These are phyloP conservation scores for Violaceomyces palustris DNA, from an alignment of 1,284 basidiomycete species.

Conservation along the genomic window DNA sequence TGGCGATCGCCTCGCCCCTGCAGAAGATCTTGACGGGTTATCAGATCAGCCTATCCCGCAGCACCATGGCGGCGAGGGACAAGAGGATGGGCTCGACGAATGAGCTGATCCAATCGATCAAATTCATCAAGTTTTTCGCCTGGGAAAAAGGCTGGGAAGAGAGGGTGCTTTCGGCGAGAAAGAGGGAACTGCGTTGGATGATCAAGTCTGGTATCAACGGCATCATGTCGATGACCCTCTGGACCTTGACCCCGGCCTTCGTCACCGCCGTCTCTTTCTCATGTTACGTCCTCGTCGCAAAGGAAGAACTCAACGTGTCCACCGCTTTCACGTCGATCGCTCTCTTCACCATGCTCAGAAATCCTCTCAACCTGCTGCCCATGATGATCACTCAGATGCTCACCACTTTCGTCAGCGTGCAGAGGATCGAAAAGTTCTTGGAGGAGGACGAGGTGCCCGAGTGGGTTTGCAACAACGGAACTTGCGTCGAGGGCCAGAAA, in stretches of 20 bases:
- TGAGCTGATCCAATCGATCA: constrained; percentile 28
- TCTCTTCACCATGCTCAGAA: constrained; percentile 35
- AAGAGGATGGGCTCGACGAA: constrained; percentile 22
- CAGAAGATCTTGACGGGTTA: constrained; percentile 6
- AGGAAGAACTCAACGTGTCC: constrained; percentile 21
- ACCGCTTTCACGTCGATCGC: constrained; percentile 33
- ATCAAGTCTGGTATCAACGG: background rate
- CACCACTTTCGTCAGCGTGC: constrained; percentile 68
- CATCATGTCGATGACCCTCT: constrained; percentile 7
- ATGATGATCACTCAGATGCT: constrained; percentile 36
- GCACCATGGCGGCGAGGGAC: constrained; percentile 23
- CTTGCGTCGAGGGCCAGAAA: constrained; percentile 52
- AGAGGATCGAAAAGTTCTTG: constrained; percentile 75
- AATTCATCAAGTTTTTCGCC: constrained; percentile 42
- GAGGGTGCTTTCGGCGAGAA: constrained; percentile 9
- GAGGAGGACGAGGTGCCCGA: constrained; percentile 73
- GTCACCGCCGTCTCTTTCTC: constrained; percentile 29
- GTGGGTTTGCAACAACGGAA: constrained; percentile 59
- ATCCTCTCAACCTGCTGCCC: constrained; percentile 31
- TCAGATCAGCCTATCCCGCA: background rate
- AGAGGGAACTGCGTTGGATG: constrained; percentile 15
- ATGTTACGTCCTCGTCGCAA: constrained; percentile 24
- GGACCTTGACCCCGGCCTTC: constrained; percentile 17
- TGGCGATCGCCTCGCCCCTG: constrained; percentile 21
- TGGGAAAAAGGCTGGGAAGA: constrained; percentile 28